Percentiles rank a stretch among this genome's conserved stretches.
phyloP scores from a whole-genome alignment of 83 land plant genomes.

The Thuja plicata region DNA sequence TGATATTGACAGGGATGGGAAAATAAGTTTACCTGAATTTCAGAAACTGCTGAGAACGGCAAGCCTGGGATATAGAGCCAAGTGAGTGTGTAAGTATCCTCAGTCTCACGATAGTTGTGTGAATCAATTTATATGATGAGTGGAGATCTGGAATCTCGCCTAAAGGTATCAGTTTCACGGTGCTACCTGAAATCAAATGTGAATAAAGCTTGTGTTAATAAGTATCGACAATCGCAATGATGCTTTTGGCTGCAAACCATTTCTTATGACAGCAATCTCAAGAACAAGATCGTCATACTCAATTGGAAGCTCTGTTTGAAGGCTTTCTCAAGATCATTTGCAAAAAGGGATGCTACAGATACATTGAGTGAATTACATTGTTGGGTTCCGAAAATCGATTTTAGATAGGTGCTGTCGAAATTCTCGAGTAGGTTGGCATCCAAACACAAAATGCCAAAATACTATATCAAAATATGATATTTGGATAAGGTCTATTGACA shows the following conservation, averaged over 20 bases:
- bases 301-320: not conserved
- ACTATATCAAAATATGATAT: not conserved
- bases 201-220: not conserved
- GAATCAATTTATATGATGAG: not conserved
- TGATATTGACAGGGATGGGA: constrained; percentile 52
- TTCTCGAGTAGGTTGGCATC: not conserved
- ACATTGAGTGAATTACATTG: not conserved
- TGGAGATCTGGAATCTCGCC: not conserved
- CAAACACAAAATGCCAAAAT: not conserved
- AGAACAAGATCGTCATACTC: not conserved
- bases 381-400: not conserved
- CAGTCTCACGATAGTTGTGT: not conserved
- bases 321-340: not conserved
- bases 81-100: not conserved
- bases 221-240: not conserved
- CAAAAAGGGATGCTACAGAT: not conserved
- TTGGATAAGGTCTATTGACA: not conserved
- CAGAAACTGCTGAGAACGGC: constrained; percentile 33
- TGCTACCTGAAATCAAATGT: constrained; percentile 3
- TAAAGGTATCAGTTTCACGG: not conserved
- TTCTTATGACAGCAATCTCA: not conserved
- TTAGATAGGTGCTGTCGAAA: not conserved
- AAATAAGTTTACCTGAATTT: constrained; percentile 45
- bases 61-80: constrained; percentile 32
- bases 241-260: not conserved